A percentile compares a stretch with the other conserved stretches of the same genome.
These are phyloP conservation scores for Fulvia fulva DNA, from an alignment of 2,329 filamentous ascomycete genomes.

Conservation along the genomic window DNA sequence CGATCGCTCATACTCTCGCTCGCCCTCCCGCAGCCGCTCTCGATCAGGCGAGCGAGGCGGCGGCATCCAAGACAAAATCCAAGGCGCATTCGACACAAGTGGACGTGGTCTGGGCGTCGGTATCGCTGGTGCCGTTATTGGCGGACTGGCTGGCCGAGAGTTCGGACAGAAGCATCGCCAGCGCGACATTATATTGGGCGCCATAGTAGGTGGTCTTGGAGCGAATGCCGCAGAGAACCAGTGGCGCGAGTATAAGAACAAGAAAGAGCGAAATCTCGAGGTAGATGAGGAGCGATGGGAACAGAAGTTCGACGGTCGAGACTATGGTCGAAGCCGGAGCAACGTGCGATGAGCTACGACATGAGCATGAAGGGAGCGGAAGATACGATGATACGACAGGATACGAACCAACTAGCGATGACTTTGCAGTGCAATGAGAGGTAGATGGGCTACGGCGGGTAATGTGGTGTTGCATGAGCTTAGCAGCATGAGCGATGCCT, in stretches of 20 bases:
- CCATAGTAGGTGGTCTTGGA: conserved; percentile 33
- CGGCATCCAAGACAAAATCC: conserved; percentile 28
- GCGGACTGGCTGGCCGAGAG: conserved; percentile 32
- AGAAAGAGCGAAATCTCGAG: conserved; percentile 21
- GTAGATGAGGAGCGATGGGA: conserved; percentile 20
- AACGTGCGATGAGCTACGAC: conserved; percentile 14
- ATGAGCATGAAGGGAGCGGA: neutral
- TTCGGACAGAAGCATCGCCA: conserved; percentile 31
- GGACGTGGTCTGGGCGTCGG: conserved; percentile 31
- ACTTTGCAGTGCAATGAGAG: neutral
- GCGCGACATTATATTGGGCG: conserved; percentile 34
- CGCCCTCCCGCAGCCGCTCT: conserved; percentile 26
- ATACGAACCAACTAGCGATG: neutral
- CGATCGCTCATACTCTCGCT: conserved; percentile 24
- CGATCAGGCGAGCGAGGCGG: conserved; percentile 16
- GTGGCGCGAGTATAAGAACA: conserved; percentile 27
- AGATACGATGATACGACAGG: neutral
- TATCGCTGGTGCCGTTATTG: conserved; percentile 33
- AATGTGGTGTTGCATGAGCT: neutral
- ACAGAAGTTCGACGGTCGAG: conserved; percentile 14
- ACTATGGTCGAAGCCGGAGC: conserved; percentile 18
- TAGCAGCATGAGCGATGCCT: neutral
- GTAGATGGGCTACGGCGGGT: neutral
- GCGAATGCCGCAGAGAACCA: conserved; percentile 34
- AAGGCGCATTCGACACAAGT: conserved; percentile 33